phyloP scores from a whole-genome alignment of 805 yeast species.

The Candida loeiensis region DNA sequence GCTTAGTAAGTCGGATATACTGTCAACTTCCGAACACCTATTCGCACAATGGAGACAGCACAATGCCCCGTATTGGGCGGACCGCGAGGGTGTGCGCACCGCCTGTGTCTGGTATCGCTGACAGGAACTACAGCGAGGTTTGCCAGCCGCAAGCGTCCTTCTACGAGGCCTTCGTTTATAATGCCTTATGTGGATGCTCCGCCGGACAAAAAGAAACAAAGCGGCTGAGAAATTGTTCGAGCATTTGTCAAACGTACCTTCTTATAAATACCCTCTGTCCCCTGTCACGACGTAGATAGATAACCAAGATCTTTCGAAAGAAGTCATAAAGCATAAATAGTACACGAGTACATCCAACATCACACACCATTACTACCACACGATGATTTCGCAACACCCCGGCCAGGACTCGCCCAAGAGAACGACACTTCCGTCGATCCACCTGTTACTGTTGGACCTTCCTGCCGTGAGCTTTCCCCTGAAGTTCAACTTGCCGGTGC shows the following conservation, averaged over 20 bases:
- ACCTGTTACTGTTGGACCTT: conserved; percentile 32
- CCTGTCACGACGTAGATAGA: not conserved
- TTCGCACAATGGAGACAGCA: too few relatives aligned
- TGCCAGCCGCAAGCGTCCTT: not conserved
- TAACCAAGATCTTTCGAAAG: too few relatives aligned
- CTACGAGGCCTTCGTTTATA: conserved; percentile 1
- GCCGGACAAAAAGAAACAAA: conserved; percentile 3
- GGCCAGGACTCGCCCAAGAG: conserved; percentile 6
- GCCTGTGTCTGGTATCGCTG: too few relatives aligned
- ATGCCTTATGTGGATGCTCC: conserved; percentile 2
- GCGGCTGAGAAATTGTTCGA: conserved; percentile 4
- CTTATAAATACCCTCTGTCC: conserved; percentile 1
- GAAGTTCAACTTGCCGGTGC: conserved; percentile 2
- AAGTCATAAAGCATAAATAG: not conserved
- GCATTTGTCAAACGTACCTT: not conserved
- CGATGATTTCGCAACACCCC: conserved; percentile 8
- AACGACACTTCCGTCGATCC: conserved; percentile 32
- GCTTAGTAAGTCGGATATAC: not conserved
- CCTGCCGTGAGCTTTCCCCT: conserved; percentile 15
- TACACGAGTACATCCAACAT: not conserved
- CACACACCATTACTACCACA: too few relatives aligned
- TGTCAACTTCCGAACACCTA: not conserved
- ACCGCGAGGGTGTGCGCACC: too few relatives aligned
- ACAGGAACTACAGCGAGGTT: too few relatives aligned
- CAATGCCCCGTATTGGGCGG: too few relatives aligned